Evolutionary conservation across 2,329 filamentous ascomycete species (phyloP).

Genomic region (Claviceps quebecensis): DNA sequence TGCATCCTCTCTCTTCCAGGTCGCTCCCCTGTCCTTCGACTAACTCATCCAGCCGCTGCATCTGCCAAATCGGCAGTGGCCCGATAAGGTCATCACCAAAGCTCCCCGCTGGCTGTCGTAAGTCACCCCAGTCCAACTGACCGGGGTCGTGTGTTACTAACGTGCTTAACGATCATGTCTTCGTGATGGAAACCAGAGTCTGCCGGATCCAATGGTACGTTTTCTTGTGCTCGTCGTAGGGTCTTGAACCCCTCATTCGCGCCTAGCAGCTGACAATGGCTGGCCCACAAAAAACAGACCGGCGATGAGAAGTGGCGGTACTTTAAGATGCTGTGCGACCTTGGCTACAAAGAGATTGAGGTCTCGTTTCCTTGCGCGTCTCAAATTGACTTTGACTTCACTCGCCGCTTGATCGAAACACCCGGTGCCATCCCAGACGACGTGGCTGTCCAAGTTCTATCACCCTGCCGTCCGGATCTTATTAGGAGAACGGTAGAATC

Average conservation of each 20-base stretch:
- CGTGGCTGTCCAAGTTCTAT: slow-evolving; percentile 82
- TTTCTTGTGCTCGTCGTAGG: not conserved
- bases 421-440: slow-evolving; percentile 74
- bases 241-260: no score
- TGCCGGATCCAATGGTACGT: slow-evolving; percentile 81
- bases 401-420: slow-evolving; percentile 70
- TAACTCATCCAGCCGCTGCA: not conserved
- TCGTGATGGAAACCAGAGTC: slow-evolving; percentile 85
- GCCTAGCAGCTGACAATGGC: not conserved
- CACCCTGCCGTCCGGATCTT: slow-evolving; percentile 81
- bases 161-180: slow-evolving; percentile 7
- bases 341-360: slow-evolving; percentile 97
- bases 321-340: slow-evolving; percentile 83
- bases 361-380: slow-evolving; percentile 91
- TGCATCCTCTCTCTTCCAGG: not conserved
- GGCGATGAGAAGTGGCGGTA: slow-evolving; percentile 90
- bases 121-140: not conserved
- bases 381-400: slow-evolving; percentile 94
- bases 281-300: slow-evolving; percentile 40
- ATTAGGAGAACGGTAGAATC: slow-evolving; percentile 83
- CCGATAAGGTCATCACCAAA: slow-evolving; percentile 66
- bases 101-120: slow-evolving; percentile 65
- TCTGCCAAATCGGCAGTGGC: slow-evolving; percentile 67
- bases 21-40: not conserved
- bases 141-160: not conserved